Evolutionary conservation across 345 rosid genomes (phyloP).

Genomic region (Moringa oleifera): DNA sequence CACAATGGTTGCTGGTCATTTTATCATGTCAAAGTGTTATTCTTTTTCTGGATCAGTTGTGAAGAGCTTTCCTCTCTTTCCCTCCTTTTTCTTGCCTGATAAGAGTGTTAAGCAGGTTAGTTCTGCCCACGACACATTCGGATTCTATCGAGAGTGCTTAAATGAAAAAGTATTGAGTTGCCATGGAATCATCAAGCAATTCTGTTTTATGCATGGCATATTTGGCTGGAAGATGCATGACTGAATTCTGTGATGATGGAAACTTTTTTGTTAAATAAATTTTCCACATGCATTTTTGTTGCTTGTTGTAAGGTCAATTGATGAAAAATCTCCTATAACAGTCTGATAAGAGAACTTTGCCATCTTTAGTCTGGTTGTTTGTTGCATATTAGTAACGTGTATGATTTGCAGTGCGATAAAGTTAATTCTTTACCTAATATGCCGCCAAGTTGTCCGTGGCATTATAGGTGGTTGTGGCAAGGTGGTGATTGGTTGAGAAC

Average conservation of each 20-base stretch:
- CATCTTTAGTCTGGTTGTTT: too few relatives aligned
- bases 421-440: too few relatives aligned
- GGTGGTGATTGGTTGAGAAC: too few relatives aligned
- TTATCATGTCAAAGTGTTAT: not conserved
- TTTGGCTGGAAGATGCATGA: not conserved
- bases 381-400: too few relatives aligned
- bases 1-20: not conserved
- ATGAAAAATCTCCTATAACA: not conserved
- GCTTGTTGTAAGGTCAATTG: not conserved
- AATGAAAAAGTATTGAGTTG: too few relatives aligned
- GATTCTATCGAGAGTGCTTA: too few relatives aligned
- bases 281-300: not conserved
- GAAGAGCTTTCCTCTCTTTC: not conserved
- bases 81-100: too few relatives aligned
- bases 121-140: not conserved
- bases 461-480: too few relatives aligned
- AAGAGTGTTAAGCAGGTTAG: too few relatives aligned
- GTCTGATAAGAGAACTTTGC: not conserved
- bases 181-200: not conserved
- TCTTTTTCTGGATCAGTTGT: not conserved
- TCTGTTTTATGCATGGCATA: not conserved
- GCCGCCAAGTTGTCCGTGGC: too few relatives aligned
- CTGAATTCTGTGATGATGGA: too few relatives aligned
- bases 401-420: too few relatives aligned
- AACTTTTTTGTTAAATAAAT: not conserved